Base-by-base conservation (phyloP, 768 basidiomycete genomes). In the Russula foetens region DNA sequence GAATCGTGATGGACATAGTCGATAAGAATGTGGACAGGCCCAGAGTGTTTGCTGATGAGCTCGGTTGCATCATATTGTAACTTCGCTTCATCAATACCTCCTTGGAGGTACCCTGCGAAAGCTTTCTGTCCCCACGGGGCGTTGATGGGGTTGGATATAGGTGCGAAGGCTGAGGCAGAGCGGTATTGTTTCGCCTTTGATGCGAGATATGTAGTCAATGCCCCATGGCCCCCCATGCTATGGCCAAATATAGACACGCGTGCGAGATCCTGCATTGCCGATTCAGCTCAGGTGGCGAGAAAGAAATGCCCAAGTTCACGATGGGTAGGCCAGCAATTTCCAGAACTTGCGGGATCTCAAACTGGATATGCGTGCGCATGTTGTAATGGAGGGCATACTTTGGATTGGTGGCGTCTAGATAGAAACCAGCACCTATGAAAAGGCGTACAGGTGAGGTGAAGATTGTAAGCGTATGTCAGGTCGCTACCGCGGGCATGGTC, bases 211-310 rank as follows among this genome's bases (percentile, higher is more conserved):
- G 98, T 74, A 17, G 89, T 88, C 28, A 99, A 80, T 14, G 97
- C 93, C 8, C 97, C 97, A 69, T 97, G 94, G 2, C 97, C 97
- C 59, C 91, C 92, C 97, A 98, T 99, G 47, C 90, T 93, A 73
- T 99, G 97, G 11, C 97, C 97, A 69, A 92, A 89, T 68, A 98
- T 86, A 23, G 92, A 93, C 69, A 90, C 85, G 53, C 89, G 84
- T 33, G 76, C 79, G 66, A 86, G 79, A 76, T 98, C 92, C 92
- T 94, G 67, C 7, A 19, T 11, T 15, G 23, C 24, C 5, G 4
- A 23, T 43, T 59, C 26, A 60, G 21, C 26, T 21, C 9, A 23
- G n/a, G 19, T 26, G 24, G 26, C 59, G 41, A 53, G 19, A 28
- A 24, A 31, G 12, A 26, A 48, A 53, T 59, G 48, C 44, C 31